phyloP scores from a whole-genome alignment of 305 asterid genomes.

The Petunia hybrid region DNA sequence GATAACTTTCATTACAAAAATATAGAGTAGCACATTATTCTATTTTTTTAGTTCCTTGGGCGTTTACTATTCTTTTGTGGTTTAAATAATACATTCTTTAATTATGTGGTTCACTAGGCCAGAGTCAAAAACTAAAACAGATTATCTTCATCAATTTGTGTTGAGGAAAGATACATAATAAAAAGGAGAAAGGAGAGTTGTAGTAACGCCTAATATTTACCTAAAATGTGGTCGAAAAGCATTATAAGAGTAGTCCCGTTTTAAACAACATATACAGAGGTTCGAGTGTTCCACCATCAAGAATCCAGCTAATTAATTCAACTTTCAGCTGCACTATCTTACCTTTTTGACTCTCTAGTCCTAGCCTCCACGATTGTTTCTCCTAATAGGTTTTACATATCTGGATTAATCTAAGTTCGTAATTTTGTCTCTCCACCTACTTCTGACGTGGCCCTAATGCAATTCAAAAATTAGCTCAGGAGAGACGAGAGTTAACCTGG shows the following conservation, averaged over 20 bases:
- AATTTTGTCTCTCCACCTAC: too few relatives aligned
- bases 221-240: slow-evolving; percentile 1
- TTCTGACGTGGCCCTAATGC: too few relatives aligned
- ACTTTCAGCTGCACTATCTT: too few relatives aligned
- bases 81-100: too few relatives aligned
- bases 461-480: too few relatives aligned
- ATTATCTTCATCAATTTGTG: slow-evolving; percentile 19
- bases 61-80: too few relatives aligned
- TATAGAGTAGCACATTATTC: neutral
- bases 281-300: neutral
- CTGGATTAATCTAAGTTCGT: too few relatives aligned
- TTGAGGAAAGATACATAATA: neutral
- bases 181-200: neutral
- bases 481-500: too few relatives aligned
- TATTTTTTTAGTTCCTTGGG: neutral
- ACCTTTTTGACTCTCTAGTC: too few relatives aligned
- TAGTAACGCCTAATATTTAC: slow-evolving; percentile 11
- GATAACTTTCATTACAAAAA: neutral
- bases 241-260: slow-evolving; percentile 7
- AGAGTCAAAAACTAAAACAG: neutral
- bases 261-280: neutral
- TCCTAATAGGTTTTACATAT: too few relatives aligned
- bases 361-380: too few relatives aligned
- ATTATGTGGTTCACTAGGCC: neutral
- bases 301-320: neutral